Conservation (phyloP, 305 asterid genomes). For the Plantago coronopus region DNA sequence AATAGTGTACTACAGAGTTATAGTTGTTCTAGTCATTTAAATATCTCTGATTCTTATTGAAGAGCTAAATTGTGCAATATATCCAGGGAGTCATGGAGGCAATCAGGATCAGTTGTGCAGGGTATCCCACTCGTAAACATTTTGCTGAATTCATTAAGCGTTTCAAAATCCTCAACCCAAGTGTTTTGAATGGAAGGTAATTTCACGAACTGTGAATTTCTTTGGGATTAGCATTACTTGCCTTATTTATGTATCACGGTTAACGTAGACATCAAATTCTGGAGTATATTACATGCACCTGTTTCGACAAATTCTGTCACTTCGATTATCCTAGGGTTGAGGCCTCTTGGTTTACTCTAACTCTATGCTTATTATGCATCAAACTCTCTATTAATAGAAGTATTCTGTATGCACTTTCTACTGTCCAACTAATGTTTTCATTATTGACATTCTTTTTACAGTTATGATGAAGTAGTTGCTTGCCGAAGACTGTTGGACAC, state of each 20-base stretch:
- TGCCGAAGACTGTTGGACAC: constrained; percentile 60
- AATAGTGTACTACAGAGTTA: neutral
- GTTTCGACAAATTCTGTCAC: too few relatives aligned
- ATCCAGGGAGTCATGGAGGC: constrained; percentile 96
- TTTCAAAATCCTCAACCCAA: constrained; percentile 70
- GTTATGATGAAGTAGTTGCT: constrained; percentile 51
- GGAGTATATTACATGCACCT: too few relatives aligned
- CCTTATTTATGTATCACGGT: too few relatives aligned
- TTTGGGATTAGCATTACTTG: too few relatives aligned
- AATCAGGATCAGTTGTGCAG: constrained; percentile 96
- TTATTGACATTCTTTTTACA: constrained; percentile 23
- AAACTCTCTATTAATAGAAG: neutral
- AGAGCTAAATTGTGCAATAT: constrained; percentile 22
- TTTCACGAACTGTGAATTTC: neutral
- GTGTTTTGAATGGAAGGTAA: constrained; percentile 52
- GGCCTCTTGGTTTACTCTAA: too few relatives aligned
- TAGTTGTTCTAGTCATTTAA: constrained; percentile 1
- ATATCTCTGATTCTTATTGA: constrained; percentile 11
- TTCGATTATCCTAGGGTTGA: too few relatives aligned
- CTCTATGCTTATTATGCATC: neutral
- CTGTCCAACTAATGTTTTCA: constrained; percentile 9
- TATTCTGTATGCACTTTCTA: neutral
- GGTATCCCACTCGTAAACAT: constrained; percentile 83
- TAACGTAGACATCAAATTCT: too few relatives aligned
- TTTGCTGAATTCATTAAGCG: constrained; percentile 71